Percentiles rank a stretch among this genome's conserved stretches.
phyloP scores from a whole-genome alignment of 768 basidiomycete species.

The Saitozyma podzolica region DNA sequence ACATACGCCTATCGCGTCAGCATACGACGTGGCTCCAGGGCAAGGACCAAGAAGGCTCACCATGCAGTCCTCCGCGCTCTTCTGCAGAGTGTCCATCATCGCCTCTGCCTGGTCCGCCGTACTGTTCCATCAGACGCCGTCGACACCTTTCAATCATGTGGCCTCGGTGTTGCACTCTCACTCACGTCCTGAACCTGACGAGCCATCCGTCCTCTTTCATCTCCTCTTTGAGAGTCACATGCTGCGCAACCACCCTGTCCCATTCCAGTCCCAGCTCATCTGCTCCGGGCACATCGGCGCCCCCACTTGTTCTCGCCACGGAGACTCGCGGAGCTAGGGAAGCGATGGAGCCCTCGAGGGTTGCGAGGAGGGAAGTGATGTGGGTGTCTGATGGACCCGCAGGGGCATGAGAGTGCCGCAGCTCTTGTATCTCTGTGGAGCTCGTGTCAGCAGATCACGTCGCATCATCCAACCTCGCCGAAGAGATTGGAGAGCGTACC shows the following conservation, averaged over 20 bases:
- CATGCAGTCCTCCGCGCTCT: conserved; percentile 85
- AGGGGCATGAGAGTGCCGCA: conserved; percentile 75
- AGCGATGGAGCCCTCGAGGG: conserved; percentile 4
- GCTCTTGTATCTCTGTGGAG: conserved; percentile 78
- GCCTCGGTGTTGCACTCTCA: neutral
- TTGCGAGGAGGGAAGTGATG: conserved; percentile 71
- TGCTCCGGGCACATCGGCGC: neutral
- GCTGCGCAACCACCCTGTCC: conserved; percentile 76
- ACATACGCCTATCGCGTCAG: conserved; percentile 26
- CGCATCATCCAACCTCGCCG: too few relatives aligned
- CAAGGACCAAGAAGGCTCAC: conserved; percentile 55
- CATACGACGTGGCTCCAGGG: neutral
- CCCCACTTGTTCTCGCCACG: conserved; percentile 62
- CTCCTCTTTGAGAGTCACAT: conserved; percentile 80
- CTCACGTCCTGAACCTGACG: conserved; percentile 78
- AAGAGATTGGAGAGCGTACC: too few relatives aligned
- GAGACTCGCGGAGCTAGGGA: neutral
- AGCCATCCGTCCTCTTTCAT: conserved; percentile 97
- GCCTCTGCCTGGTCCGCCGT: conserved; percentile 84
- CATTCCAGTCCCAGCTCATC: conserved; percentile 70
- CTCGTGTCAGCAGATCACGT: too few relatives aligned
- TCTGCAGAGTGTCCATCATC: conserved; percentile 96
- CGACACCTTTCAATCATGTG: neutral
- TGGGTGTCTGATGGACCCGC: conserved; percentile 57
- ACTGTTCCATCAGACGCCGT: conserved; percentile 56